Evolutionary conservation across 2,329 filamentous ascomycete genomes (phyloP).

Genomic region (Lachnellula willkommii): DNA sequence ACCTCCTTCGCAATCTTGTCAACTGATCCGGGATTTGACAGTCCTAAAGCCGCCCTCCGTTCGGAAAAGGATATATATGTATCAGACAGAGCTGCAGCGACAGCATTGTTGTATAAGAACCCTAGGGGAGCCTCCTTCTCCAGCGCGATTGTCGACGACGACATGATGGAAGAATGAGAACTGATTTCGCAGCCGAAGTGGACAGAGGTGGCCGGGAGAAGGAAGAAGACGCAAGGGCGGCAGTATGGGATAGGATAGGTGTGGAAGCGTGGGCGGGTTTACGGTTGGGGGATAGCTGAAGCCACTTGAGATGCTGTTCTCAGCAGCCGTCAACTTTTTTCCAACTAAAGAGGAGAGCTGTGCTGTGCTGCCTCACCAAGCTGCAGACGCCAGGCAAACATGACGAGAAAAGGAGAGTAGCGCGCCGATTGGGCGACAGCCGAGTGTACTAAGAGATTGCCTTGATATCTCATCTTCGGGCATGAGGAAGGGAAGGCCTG

Average conservation of each 20-base stretch:
- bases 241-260: no score
- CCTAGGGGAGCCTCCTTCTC: conserved; percentile 49
- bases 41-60: conserved; percentile 78
- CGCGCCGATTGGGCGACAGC: background rate
- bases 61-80: conserved; percentile 77
- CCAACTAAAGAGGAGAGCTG: conserved; percentile 5
- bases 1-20: conserved; percentile 89
- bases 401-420: conserved; percentile 1
- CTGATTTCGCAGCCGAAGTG: background rate
- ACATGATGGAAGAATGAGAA: conserved; percentile 5
- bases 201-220: conserved; percentile 1
- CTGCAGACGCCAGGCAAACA: background rate
- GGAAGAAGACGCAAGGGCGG: background rate
- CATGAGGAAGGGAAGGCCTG: no score
- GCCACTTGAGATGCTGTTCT: conserved; percentile 3
- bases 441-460: background rate
- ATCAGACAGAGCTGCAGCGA: conserved; percentile 66
- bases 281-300: no score
- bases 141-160: conserved; percentile 28
- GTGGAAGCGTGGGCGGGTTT: no score
- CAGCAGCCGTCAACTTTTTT: conserved; percentile 13
- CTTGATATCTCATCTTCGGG: no score
- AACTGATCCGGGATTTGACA: conserved; percentile 87
- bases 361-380: background rate
- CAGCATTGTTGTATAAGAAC: conserved; percentile 68